Base-by-base conservation (phyloP, 169 alveolate genomes). In the Plasmodium vivax region DNA sequence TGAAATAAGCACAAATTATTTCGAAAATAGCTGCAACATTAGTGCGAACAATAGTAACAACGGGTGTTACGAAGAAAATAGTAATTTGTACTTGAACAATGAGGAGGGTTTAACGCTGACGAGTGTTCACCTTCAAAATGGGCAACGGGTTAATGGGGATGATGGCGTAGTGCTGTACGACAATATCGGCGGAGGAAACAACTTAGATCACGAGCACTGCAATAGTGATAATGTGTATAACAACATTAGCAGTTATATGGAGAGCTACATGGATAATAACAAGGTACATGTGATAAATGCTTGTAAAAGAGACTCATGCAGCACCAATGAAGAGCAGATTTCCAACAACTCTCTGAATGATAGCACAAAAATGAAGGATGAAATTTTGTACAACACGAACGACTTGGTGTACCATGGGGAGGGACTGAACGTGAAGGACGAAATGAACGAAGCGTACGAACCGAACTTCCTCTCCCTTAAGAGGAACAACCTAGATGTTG, bases 1-100 rank as follows among this genome's bases (percentile, higher is more conserved):
- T 88, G 90, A 88, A 80, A 58, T 80, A 27, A 88, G 84, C 34
- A 88, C 90, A 79, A 88, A 80, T 68, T 80, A 88, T 88, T 88
- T 79, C 43, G 94, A 88, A 80, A 88, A 88, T 47, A 88, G 83
- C 41, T 88, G 84, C 43, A 88, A 88, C 19, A 77, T 80, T 23
- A 80, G 90, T 73, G 90, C 74, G 56, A 80, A 74, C 72, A 80
- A 88, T 88, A 88, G 90, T 43, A 54, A 77, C 51, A 77, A 80
- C 54, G 91, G 72, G 62, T 51, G 34, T 43, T 77, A 80, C 51
- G 94, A 88, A 41, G 91, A 88, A 34, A 88, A 80, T 56, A 47
- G 19, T 27, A 79, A 62, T 68, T 34, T 74, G 47, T 88, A 62
- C 73, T 4, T 79, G 30, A 79, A 87, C 36, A 75, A 79, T 75